A percentile compares a stretch with the other conserved stretches of the same genome.
Conservation (phyloP, 2,329 filamentous ascomycete genomes). For the Bipolaris zeicola region DNA sequence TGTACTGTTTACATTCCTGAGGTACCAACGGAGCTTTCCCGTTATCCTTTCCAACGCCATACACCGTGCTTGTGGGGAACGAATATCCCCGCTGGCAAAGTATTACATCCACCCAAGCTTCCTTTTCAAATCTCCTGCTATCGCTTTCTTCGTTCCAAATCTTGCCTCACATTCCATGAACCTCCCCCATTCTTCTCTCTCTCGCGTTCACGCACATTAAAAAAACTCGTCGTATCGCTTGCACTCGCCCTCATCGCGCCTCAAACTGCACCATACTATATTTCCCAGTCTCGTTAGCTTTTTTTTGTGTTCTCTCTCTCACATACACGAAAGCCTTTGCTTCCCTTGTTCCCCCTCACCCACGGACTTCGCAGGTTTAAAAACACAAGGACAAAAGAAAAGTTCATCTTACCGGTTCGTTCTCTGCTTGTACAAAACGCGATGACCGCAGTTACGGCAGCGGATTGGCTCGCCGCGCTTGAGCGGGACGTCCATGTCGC, state of each 20-base stretch:
- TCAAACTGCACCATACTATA: constrained; percentile 94
- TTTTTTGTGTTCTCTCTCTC: neutral
- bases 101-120: neutral
- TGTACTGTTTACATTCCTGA: neutral
- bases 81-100: neutral
- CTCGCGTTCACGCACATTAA: neutral
- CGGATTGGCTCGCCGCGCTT: constrained; percentile 80
- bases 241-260: constrained; percentile 66
- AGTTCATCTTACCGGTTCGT: constrained; percentile 80
- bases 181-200: neutral
- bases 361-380: too few species aligned
- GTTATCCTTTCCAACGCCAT: neutral
- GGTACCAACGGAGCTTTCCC: neutral
- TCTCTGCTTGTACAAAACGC: constrained; percentile 95
- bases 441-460: constrained; percentile 91
- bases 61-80: neutral
- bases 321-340: neutral
- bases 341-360: neutral
- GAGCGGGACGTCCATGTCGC: constrained; percentile 75
- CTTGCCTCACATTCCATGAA: neutral
- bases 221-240: neutral
- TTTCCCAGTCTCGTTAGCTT: constrained; percentile 18
- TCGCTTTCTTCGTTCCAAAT: neutral
- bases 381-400: neutral
- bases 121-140: too few species aligned